Conservation (phyloP, 441 rosid species). For the Arabidopsis hybrid region DNA sequence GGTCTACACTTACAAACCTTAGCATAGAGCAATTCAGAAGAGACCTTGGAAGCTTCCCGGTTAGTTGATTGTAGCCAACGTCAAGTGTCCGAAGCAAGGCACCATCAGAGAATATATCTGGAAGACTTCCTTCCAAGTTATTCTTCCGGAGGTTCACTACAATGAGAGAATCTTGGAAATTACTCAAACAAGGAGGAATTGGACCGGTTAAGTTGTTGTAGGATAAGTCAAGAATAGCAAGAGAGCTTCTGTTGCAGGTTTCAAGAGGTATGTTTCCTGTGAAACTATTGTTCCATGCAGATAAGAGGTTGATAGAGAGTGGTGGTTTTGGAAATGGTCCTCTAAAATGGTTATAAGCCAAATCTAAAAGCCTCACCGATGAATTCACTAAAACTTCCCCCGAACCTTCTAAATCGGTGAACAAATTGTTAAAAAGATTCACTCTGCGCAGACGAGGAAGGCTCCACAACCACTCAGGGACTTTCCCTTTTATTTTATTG, state of each 20-base stretch:
- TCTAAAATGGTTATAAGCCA: not conserved
- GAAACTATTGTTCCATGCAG: slow-evolving; percentile 49
- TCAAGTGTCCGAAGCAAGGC: slow-evolving; percentile 49
- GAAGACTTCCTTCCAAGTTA: not conserved
- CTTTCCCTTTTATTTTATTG: slow-evolving; percentile 7
- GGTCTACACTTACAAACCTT: slow-evolving; percentile 60
- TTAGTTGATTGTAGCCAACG: slow-evolving; percentile 48
- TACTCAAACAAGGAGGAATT: slow-evolving; percentile 11
- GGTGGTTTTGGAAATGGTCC: slow-evolving; percentile 34
- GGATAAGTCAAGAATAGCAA: slow-evolving; percentile 32
- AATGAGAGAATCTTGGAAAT: not conserved
- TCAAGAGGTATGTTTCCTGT: slow-evolving; percentile 50
- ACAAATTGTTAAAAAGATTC: slow-evolving; percentile 25
- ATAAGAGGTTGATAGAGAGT: slow-evolving; percentile 38
- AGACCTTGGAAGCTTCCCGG: slow-evolving; percentile 56
- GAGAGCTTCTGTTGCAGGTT: slow-evolving; percentile 46
- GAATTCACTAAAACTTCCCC: slow-evolving; percentile 14
- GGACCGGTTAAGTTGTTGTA: slow-evolving; percentile 2
- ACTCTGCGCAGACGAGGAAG: slow-evolving; percentile 1
- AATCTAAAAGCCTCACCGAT: slow-evolving; percentile 12
- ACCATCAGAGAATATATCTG: not conserved
- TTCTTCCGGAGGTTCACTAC: not conserved
- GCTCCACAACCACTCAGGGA: not conserved
- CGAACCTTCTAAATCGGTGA: slow-evolving; percentile 36
- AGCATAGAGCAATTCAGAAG: slow-evolving; percentile 47